Evolutionary conservation across 2,329 filamentous ascomycete species (phyloP), one percentile per base, ranked within the genome.

Genomic region (Scolecobasidium constrictum): DNA sequence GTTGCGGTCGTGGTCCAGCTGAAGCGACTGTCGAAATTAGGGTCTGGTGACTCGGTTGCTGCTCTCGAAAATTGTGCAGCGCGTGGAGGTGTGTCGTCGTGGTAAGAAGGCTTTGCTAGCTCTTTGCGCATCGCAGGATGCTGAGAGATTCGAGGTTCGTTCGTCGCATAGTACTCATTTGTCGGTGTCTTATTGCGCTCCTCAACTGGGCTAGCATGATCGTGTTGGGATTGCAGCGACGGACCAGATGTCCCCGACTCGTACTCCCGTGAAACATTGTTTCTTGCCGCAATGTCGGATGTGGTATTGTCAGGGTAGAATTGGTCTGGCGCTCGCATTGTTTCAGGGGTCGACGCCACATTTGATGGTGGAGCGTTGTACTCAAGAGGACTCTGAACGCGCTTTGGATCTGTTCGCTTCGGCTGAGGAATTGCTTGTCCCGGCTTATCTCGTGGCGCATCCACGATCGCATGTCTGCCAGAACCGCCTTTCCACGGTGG

Each of bases 401-500:
- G 56, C 50, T 53, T 47, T 52, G 50, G 50, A 41, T 40, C 49
- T 51, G 35, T 42, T 50, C 64, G 64, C 13, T 72, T 70, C 43
- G 81, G 64, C 47, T 63, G 71, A 34, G 82, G 60, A n/a, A 77
- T 74, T 45, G 71, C 62, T 12, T 71, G 72, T 46, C 67, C 63
- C 34, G 64, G 64, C 26, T 75, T 74, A 54, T 85, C 80, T 53
- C 67, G 71, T 28, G 85, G 71, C 3, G 81, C 78, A 35, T 72
- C 70, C 23, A 83, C 72, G 44, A 85, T 68, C 26, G 73, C 67
- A 34, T 71, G 71, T 49, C 83, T 75, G 20, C 83, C 83, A 56
- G 78, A 86, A 28, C 78, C 77, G 15, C 83, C 83, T 52, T 78
- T 80, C 83, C 83, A 87, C 45, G 78, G 66, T 42, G 67, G 62